Conservation (phyloP, 768 basidiomycete species). For the Hypholoma sublateritium region DNA sequence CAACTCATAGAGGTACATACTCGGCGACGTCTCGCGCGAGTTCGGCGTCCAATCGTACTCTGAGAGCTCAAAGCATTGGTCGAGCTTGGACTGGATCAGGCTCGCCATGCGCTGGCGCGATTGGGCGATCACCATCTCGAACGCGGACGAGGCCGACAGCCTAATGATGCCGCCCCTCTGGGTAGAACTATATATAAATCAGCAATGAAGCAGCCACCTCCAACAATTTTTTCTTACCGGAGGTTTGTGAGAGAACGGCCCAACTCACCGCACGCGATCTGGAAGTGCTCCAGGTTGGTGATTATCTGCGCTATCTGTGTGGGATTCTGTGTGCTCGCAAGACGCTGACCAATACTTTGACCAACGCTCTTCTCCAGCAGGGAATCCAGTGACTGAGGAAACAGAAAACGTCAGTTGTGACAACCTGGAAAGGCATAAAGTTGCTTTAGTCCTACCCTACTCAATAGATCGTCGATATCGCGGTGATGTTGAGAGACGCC, state of each 20-base stretch:
- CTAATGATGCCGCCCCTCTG: conserved; percentile 83
- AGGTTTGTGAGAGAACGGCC: conserved; percentile 82
- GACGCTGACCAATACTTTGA: conserved; percentile 71
- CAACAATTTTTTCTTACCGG: conserved; percentile 45
- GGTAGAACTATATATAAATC: conserved; percentile 54
- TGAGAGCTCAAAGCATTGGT: conserved; percentile 93
- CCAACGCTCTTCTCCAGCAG: conserved; percentile 78
- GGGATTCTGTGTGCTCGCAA: conserved; percentile 73
- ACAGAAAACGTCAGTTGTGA: conserved; percentile 2
- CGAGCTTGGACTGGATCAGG: conserved; percentile 88
- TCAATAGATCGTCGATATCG: conserved; percentile 88
- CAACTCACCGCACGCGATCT: conserved; percentile 79
- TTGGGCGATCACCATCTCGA: conserved; percentile 64
- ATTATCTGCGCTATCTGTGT: conserved; percentile 93
- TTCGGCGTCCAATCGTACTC: conserved; percentile 93
- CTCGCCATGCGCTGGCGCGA: conserved; percentile 76
- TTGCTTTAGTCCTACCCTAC: conserved; percentile 55
- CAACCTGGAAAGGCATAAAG: not conserved
- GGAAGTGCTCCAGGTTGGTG: conserved; percentile 90
- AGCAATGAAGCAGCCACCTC: not conserved
- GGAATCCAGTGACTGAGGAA: conserved; percentile 75
- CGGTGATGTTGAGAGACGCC: conserved; percentile 90
- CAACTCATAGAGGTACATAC: conserved; percentile 93
- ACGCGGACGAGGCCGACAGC: conserved; percentile 61
- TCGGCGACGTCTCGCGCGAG: conserved; percentile 71